Base-by-base conservation (phyloP, 2,329 filamentous ascomycete species). In the Hymenoscyphus albidus region DNA sequence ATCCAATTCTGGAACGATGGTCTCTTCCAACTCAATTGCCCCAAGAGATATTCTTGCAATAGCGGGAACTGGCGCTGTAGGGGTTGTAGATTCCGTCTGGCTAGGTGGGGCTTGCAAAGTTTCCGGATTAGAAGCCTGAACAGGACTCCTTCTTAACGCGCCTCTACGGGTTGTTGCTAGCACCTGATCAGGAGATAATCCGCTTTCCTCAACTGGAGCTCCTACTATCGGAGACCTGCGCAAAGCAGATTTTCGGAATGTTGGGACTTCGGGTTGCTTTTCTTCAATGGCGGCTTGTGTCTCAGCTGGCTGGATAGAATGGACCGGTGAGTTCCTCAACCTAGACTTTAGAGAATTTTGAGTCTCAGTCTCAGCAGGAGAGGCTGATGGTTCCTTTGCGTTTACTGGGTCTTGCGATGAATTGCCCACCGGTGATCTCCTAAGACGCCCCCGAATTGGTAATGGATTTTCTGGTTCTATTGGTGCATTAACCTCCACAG, bases 1-100 rank as follows among this genome's bases (percentile, higher is more conserved):
- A 3, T 40, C 57, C 3, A 13, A 22, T 14, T 22, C 31, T 22
- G 18, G 57, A 59, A 16, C n/a, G 7, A 27, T 2, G n/a, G n/a
- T 31, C 3, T 64, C 38, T 31, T 59, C 32, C 14, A 18, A 22
- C 58, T 39, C 27, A 51, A 44, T 60, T 48, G 42, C 58, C 13
- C 18, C 35, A 4, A 59, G 42, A 54, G 42, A 62, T 62, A 55
- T 54, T 48, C 58, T 22, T 39, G 39, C 63, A 54, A 54, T 38
- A 39, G 56, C 59, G 48, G 65, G 66, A 59, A 59, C 38, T 42
- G 68, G 64, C 6, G 64, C 67, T 22, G 65, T 68, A 31, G 69
- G 67, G 18, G 67, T 67, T 12, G 44, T 70, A n/a, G 68, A 68
- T 38, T 61, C 48, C n/a, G 61, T n/a, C 31, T 55, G 7, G 51